These are phyloP conservation scores for Eucalyptus virginea DNA, from an alignment of 345 rosid species.

Conservation along the genomic window DNA sequence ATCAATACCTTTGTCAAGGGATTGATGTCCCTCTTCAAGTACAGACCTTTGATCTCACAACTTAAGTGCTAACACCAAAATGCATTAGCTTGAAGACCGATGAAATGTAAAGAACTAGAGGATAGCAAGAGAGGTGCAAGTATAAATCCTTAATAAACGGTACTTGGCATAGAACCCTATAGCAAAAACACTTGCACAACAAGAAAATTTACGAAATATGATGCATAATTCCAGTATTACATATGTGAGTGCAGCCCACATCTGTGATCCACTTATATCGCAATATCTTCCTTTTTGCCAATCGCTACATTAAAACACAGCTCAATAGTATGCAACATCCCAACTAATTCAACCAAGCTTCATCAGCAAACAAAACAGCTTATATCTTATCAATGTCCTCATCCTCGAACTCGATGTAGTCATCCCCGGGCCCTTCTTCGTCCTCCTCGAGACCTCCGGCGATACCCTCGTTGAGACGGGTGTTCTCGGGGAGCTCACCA, in stretches of 20 bases:
- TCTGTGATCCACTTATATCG: not conserved
- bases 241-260: not conserved
- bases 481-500: constrained; percentile 22
- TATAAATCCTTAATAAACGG: not conserved
- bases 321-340: not conserved
- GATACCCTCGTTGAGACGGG: constrained; percentile 28
- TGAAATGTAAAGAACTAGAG: not conserved
- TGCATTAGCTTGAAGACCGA: not conserved
- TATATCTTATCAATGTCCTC: constrained; percentile 39
- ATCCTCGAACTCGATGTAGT: constrained; percentile 35
- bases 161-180: not conserved
- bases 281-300: not conserved
- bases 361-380: not conserved
- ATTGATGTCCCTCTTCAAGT: not conserved
- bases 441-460: constrained; percentile 32
- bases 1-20: not conserved
- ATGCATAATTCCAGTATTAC: not conserved
- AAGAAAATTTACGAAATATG: not conserved
- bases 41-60: not conserved
- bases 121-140: not conserved
- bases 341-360: not conserved
- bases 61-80: not conserved
- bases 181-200: not conserved
- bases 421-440: constrained; percentile 21
- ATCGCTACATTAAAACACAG: not conserved